Percentiles rank a stretch among this genome's conserved stretches.
phyloP scores from a whole-genome alignment of 192 early-diverging fungal species.

The Coemansia sp. region DNA sequence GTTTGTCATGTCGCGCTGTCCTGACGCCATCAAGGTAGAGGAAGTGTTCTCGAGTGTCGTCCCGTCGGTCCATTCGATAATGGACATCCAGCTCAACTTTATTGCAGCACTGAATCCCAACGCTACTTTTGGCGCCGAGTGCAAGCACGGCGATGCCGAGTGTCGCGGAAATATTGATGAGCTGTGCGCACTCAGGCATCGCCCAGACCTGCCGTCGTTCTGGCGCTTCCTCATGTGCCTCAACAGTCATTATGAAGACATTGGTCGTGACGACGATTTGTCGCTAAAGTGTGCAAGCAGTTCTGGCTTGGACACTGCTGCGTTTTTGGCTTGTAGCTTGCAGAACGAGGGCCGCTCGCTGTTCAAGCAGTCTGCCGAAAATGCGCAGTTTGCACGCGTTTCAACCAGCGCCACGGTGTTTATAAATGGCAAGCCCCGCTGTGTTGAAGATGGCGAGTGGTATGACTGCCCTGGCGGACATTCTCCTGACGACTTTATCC shows the following conservation, averaged over 20 bases:
- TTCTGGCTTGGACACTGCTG: constrained; percentile 44
- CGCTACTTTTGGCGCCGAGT: constrained; percentile 29
- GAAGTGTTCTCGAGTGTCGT: constrained; percentile 30
- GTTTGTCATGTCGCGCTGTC: constrained; percentile 74
- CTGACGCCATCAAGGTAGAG: constrained; percentile 61
- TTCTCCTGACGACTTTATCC: constrained; percentile 34
- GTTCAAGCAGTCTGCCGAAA: constrained; percentile 50
- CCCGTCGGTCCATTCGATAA: constrained; percentile 43
- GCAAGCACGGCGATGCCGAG: constrained; percentile 56
- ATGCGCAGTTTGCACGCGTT: constrained; percentile 52
- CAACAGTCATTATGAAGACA: constrained; percentile 17
- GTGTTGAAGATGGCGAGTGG: constrained; percentile 64
- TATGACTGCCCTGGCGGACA: constrained; percentile 36
- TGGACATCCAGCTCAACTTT: constrained; percentile 49
- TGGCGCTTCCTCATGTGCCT: constrained; percentile 45
- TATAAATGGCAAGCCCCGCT: constrained; percentile 57
- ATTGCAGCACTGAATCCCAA: constrained; percentile 44
- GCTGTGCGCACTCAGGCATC: constrained; percentile 41
- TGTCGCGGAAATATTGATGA: constrained; percentile 54
- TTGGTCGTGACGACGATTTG: constrained; percentile 26
- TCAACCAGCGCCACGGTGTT: constrained; percentile 60
- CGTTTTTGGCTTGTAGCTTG: constrained; percentile 41
- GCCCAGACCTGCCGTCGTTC: constrained; percentile 26
- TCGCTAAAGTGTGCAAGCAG: constrained; percentile 34
- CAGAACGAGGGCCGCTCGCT: constrained; percentile 43